Base-by-base conservation (phyloP, 2,329 filamentous ascomycete species). In the Colletotrichum siamense region DNA sequence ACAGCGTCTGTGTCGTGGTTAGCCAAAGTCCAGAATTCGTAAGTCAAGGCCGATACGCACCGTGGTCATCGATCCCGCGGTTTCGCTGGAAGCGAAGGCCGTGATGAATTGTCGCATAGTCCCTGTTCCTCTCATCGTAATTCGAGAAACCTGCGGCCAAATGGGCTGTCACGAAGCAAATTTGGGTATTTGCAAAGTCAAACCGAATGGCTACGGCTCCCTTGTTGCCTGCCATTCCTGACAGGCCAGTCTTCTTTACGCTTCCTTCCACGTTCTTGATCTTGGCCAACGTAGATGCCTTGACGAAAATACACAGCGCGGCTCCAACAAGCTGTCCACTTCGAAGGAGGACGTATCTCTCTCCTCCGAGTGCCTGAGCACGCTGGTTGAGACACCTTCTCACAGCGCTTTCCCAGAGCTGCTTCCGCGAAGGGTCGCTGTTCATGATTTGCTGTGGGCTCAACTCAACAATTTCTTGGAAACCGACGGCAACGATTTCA, bases 361-460 rank as follows among this genome's bases (percentile, higher is more conserved):
- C 93, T 7, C 92, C 91, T 1, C 92, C 92, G 26, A 90, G 87
- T 74, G 88, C 88, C 55, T 90, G 89, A 22, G 95, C 93, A 78
- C 94, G 91, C 13, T 87, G 85, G 80, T 99, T 98, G 52, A 99
- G 86, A 16, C 94, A 95, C 62, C 88, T 89, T 79, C 94, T 93
- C 28, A 99, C 96, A 6, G 95, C 93, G 69, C 90, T 87, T 83
- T 99, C 97, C 97, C 97, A 99, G 24, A 93, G 87, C 78, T 95
- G 93, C 79, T 96, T 95, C 70, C 95, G 91, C 5, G 93, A 92
- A 2, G 97, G 97, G 82, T 99, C 96, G 76, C 96, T 99, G 79
- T 98, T 98, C 96, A 99, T 98, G 82, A 99, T 99, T 82, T 99
- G 97, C 83, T 99, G 96, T 18, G 98, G 97, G 80, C 95, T 98